Percentiles rank a stretch among this genome's conserved stretches.
phyloP scores from a whole-genome alignment of 1,284 basidiomycete species.

The Thecaphora thlaspeos region DNA sequence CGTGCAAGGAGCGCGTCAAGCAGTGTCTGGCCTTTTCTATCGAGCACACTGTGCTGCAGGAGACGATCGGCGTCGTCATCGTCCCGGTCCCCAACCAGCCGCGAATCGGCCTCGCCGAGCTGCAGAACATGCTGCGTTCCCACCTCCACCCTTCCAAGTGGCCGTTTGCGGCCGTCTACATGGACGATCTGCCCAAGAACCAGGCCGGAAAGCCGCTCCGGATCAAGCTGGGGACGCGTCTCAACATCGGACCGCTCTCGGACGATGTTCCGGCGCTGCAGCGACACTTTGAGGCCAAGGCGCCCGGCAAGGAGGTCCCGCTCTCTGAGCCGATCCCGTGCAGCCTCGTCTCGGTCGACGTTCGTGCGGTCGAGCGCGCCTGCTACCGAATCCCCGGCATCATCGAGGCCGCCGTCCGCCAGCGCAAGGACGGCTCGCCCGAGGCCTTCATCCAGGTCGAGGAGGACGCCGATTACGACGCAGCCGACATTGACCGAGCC shows the following conservation, averaged over 20 bases:
- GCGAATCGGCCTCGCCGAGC: slow-evolving; percentile 54
- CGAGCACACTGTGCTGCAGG: slow-evolving; percentile 56
- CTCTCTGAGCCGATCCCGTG: slow-evolving; percentile 56
- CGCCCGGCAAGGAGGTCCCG: slow-evolving; percentile 53
- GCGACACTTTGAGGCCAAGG: slow-evolving; percentile 57
- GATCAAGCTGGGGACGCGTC: slow-evolving; percentile 57
- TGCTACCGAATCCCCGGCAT: slow-evolving; percentile 58
- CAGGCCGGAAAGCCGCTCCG: slow-evolving; percentile 57
- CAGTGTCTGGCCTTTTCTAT: slow-evolving; percentile 57
- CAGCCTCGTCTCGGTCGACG: slow-evolving; percentile 54
- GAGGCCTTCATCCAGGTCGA: slow-evolving; percentile 58
- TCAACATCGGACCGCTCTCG: slow-evolving; percentile 54
- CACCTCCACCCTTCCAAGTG: slow-evolving; percentile 57
- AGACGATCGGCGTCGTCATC: slow-evolving; percentile 58
- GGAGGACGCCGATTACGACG: slow-evolving; percentile 56
- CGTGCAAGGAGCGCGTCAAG: slow-evolving; percentile 55
- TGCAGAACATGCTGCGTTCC: slow-evolving; percentile 56
- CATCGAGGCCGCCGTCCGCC: slow-evolving; percentile 54
- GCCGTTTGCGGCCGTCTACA: slow-evolving; percentile 57
- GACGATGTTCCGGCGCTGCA: slow-evolving; percentile 55
- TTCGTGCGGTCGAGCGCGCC: slow-evolving; percentile 55
- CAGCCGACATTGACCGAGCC: slow-evolving; percentile 56
- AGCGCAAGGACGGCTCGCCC: slow-evolving; percentile 55
- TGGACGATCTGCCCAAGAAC: slow-evolving; percentile 58
- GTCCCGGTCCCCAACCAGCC: slow-evolving; percentile 56